Evolutionary conservation across 225 moss, liverwort and hornwort species (phyloP).

Genomic region (Lunularia cruciata): DNA sequence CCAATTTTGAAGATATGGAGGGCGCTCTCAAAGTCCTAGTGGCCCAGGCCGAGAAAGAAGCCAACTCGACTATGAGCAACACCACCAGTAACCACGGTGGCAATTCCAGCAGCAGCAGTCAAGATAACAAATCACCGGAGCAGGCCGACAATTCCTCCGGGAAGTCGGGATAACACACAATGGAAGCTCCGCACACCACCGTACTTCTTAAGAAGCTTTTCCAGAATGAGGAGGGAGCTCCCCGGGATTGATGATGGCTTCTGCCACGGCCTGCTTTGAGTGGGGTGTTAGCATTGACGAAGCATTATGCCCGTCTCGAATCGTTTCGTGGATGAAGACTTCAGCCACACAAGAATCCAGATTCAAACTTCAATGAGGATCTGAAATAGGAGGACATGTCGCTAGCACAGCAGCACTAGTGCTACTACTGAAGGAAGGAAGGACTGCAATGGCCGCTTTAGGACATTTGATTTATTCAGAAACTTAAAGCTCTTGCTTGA

Average conservation of each 20-base stretch:
- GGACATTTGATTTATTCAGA: slow-evolving; percentile 17
- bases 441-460: slow-evolving; percentile 1
- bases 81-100: slow-evolving; percentile 22
- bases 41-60: slow-evolving; percentile 47
- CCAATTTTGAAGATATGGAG: slow-evolving; percentile 55
- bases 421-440: not conserved
- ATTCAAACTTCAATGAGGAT: no score
- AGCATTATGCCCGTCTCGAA: not conserved
- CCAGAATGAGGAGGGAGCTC: no score
- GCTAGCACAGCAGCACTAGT: slow-evolving; percentile 6
- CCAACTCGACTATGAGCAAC: slow-evolving; percentile 11
- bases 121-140: slow-evolving; percentile 36
- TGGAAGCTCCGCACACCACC: no score
- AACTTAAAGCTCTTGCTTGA: slow-evolving; percentile 25
- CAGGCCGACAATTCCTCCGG: slow-evolving; percentile 16
- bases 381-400: not conserved
- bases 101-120: slow-evolving; percentile 21
- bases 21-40: slow-evolving; percentile 53
- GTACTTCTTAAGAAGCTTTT: no score
- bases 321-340: not conserved
- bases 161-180: not conserved
- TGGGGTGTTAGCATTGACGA: not conserved
- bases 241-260: no score
- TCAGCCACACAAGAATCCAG: no score
- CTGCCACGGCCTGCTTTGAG: not conserved